phyloP scores from a whole-genome alignment of 1,139 yeast genomes.

The Hansenula sp. region DNA sequence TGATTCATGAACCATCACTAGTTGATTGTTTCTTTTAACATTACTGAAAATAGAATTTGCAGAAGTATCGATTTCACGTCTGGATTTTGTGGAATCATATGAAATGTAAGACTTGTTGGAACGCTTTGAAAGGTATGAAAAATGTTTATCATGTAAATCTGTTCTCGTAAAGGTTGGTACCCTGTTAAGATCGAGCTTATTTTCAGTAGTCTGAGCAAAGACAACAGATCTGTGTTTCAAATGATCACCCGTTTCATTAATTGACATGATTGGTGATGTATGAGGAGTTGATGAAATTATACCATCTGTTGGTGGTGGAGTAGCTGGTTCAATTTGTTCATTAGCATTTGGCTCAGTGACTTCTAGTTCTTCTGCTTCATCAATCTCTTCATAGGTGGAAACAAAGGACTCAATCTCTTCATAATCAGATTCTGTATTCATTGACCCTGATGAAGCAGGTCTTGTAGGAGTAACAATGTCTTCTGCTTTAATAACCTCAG shows the following conservation, averaged over 20 bases:
- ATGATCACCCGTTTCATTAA: conserved; percentile 8
- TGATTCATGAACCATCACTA: conserved; percentile 10
- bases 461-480: neutral
- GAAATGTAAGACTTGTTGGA: conserved; percentile 10
- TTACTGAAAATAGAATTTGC: conserved; percentile 17
- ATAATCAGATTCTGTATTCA: conserved; percentile 5
- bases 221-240: too few relatives aligned
- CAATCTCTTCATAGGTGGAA: conserved; percentile 17
- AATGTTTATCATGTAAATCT: conserved; percentile 5
- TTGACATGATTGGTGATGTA: conserved; percentile 21
- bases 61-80: conserved; percentile 8
- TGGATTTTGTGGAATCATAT: conserved; percentile 2
- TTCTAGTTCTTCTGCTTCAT: neutral
- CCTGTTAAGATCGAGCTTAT: conserved; percentile 12
- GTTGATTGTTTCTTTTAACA: conserved; percentile 12
- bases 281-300: conserved; percentile 21
- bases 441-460: neutral
- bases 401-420: conserved; percentile 20
- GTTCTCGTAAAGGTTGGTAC: conserved; percentile 13
- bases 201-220: too few relatives aligned
- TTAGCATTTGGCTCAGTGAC: conserved; percentile 7
- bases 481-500: neutral
- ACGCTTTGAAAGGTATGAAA: conserved; percentile 19
- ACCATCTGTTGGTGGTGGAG: conserved; percentile 18
- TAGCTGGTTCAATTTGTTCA: conserved; percentile 17